Evolutionary conservation across 2,329 filamentous ascomycete genomes (phyloP).

Genomic region (Neofusicoccum sp.): DNA sequence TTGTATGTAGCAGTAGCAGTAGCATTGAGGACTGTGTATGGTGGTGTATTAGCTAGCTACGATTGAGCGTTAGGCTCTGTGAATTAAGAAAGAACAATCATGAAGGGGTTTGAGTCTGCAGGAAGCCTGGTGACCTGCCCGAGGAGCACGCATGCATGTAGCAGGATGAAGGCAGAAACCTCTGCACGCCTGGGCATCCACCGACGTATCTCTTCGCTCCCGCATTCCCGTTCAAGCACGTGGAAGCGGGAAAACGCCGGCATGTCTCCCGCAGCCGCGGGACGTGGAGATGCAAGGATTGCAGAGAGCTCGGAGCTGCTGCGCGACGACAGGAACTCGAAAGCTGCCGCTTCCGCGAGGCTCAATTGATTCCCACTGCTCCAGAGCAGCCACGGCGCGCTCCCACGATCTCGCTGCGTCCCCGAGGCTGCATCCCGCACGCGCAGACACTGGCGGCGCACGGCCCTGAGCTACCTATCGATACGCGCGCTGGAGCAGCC

Average conservation of each 20-base stretch:
- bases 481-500: conserved; percentile 11
- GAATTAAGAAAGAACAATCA: too few relatives aligned
- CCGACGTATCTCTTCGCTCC: too few relatives aligned
- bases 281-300: conserved; percentile 14
- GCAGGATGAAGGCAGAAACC: too few relatives aligned
- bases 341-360: neutral
- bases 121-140: too few relatives aligned
- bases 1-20: too few relatives aligned
- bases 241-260: conserved; percentile 5
- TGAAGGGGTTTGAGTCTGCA: too few relatives aligned
- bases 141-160: too few relatives aligned
- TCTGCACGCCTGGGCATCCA: too few relatives aligned
- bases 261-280: conserved; percentile 4
- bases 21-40: too few relatives aligned
- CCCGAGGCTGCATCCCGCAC: neutral
- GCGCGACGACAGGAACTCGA: conserved; percentile 9
- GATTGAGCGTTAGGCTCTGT: too few relatives aligned
- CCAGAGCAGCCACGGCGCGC: neutral
- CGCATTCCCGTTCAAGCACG: neutral
- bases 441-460: neutral
- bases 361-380: neutral
- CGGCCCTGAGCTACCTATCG: conserved; percentile 11
- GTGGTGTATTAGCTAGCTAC: too few relatives aligned
- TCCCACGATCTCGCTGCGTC: neutral
- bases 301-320: conserved; percentile 11